These are phyloP conservation scores for Spathaspora sp. DNA, from an alignment of 805 yeast species.

Conservation along the genomic window DNA sequence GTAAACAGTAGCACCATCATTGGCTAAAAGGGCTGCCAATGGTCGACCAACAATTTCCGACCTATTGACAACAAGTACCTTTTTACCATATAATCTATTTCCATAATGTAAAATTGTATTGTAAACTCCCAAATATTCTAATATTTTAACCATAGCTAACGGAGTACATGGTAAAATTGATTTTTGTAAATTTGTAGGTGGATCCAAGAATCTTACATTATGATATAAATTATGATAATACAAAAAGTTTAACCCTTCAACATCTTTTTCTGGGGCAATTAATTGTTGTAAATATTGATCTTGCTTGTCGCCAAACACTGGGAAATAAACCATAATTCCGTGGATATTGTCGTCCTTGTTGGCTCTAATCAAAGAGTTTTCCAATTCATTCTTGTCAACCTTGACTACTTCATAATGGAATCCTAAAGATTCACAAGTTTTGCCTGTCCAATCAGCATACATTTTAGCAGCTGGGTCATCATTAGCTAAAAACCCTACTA, in stretches of 20 bases:
- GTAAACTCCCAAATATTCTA: slow-evolving; percentile 87
- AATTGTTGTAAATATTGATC: slow-evolving; percentile 95
- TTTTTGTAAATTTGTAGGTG: slow-evolving; percentile 60
- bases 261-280: slow-evolving; percentile 88
- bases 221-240: slow-evolving; percentile 95
- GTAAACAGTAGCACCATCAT: slow-evolving; percentile 95
- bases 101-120: slow-evolving; percentile 82
- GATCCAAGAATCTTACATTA: slow-evolving; percentile 80
- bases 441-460: slow-evolving; percentile 96
- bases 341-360: slow-evolving; percentile 71
- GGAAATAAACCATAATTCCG: slow-evolving; percentile 97
- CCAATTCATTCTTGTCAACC: slow-evolving; percentile 78
- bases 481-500: slow-evolving; percentile 92
- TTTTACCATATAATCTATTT: slow-evolving; percentile 89
- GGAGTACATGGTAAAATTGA: slow-evolving; percentile 96
- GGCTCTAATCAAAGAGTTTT: slow-evolving; percentile 77
- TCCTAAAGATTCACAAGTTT: slow-evolving; percentile 83
- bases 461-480: slow-evolving; percentile 90
- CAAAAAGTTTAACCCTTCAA: slow-evolving; percentile 88
- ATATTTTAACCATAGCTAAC: slow-evolving; percentile 85
- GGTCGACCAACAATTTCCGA: slow-evolving; percentile 98
- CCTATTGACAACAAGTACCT: slow-evolving; percentile 84
- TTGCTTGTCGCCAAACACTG: slow-evolving; percentile 92
- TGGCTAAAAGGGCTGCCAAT: slow-evolving; percentile 89
- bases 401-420: slow-evolving; percentile 76